Evolutionary conservation across 305 asterid species (phyloP), one percentile per base, ranked within the genome.

Genomic region (Fraxinus nigra): DNA sequence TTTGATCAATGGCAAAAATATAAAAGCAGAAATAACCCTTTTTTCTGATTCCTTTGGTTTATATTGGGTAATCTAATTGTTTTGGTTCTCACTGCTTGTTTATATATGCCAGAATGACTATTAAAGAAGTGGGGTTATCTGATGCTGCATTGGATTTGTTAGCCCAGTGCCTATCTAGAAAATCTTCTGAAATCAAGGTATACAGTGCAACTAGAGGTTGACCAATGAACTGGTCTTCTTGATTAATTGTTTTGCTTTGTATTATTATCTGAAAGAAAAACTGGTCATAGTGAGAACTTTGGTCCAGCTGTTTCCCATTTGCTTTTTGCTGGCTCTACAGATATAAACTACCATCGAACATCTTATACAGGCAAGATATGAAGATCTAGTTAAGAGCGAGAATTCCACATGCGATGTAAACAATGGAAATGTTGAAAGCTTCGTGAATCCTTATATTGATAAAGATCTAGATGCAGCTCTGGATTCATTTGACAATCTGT

Each of bases 311-410:
- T 89, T 90, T 89, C 94, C 93, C 88, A 84, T 85, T 90, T 81
- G 84, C 63, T 82, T 86, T 90, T 85, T 89, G 87, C 90, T 90
- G 88, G 89, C 83, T 88, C 90, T 89, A 87, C 90, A 83, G 91
- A 91, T 84, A 51, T 91, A 89, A 92, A 89, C 92, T 88, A 91
- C 94, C 88, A 85, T 88, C 84, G 59, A 90, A 86, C 88, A 86
- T 93, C 88, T 90, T 91, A 86, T 91, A 86, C 99, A 97, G 98
- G 99, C 88, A 89, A 92, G 98, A 89, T 90, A 87, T 86, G 98
- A 93, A 92, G 92, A 88, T 87, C 92, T 92, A 76, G 70, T 87
- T 79, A 88, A 92, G 90, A 88, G 78, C 81, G 84, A 76, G 87
- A 54, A n/a, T 54, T n/a, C 63, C 9, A 81, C 56, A 40, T 82